Percentiles rank a stretch among this genome's conserved stretches.
phyloP scores from a whole-genome alignment of 306 rosid species.

The Ochetophila trinervis region DNA sequence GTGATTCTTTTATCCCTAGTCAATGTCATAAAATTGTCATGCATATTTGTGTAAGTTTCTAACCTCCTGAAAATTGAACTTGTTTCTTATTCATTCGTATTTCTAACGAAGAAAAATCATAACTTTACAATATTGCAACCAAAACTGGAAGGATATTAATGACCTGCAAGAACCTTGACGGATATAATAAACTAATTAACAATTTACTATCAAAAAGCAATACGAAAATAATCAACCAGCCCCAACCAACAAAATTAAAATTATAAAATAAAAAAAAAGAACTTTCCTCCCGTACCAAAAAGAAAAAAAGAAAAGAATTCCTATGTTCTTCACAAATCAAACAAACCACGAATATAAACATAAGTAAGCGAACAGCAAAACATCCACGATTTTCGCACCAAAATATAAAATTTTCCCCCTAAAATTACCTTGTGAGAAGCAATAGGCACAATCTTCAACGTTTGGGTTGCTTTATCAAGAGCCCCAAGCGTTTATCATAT shows the following conservation, averaged over 20 bases:
- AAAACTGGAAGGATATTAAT: no score
- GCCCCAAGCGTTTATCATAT: constrained; percentile 79
- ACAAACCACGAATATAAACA: no score
- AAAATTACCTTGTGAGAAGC: constrained; percentile 63
- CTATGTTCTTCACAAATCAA: no score
- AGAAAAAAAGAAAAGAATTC: neutral
- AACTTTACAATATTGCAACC: no score
- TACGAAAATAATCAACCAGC: no score
- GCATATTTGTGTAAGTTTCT: neutral
- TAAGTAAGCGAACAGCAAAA: neutral
- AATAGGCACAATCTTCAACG: constrained; percentile 58
- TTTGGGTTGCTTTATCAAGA: constrained; percentile 63
- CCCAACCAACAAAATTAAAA: neutral
- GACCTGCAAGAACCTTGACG: no score
- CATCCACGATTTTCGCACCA: neutral
- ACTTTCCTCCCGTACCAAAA: neutral
- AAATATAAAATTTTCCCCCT: neutral
- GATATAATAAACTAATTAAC: no score
- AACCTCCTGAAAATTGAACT: neutral
- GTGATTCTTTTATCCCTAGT: neutral
- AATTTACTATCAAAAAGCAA: neutral
- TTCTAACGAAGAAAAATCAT: no score
- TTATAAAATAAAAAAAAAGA: no score
- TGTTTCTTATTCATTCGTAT: neutral
- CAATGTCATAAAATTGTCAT: neutral